Conservation (phyloP, 2,329 filamentous ascomycete species). For the Periconia sp. region DNA sequence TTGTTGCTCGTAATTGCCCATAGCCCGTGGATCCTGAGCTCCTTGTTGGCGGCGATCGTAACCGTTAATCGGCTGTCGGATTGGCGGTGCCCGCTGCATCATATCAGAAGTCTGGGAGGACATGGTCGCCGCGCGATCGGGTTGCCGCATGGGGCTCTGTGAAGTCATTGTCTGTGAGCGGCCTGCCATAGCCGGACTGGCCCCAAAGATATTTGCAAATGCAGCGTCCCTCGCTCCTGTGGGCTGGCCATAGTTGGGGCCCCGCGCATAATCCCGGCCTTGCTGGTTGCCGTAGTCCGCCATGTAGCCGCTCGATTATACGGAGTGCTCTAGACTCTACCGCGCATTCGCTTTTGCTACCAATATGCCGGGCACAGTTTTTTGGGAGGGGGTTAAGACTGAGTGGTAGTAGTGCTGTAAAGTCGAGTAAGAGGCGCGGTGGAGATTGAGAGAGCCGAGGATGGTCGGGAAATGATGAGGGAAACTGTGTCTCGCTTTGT, state of each 20-base stretch:
- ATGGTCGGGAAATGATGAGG: neutral
- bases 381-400: conserved; percentile 14
- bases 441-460: neutral
- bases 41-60: conserved; percentile 40
- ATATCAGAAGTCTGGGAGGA: conserved; percentile 48
- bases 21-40: conserved; percentile 29
- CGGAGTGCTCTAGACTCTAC: conserved; percentile 5
- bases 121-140: conserved; percentile 75
- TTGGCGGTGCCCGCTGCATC: conserved; percentile 67
- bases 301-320: conserved; percentile 46
- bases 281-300: conserved; percentile 66
- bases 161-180: conserved; percentile 96
- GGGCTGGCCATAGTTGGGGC: conserved; percentile 55
- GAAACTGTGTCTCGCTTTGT: neutral
- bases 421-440: conserved; percentile 5
- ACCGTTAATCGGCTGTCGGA: conserved; percentile 52
- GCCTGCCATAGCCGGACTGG: conserved; percentile 71
- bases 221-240: conserved; percentile 83
- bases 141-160: conserved; percentile 62
- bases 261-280: conserved; percentile 60
- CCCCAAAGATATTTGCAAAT: conserved; percentile 94
- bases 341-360: conserved; percentile 28
- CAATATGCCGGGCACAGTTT: conserved; percentile 15
- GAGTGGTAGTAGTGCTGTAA: conserved; percentile 14
- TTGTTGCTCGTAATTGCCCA: conserved; percentile 19